Conservation (phyloP, 257 asterid species). For the Jacaranda mimosifolia region DNA sequence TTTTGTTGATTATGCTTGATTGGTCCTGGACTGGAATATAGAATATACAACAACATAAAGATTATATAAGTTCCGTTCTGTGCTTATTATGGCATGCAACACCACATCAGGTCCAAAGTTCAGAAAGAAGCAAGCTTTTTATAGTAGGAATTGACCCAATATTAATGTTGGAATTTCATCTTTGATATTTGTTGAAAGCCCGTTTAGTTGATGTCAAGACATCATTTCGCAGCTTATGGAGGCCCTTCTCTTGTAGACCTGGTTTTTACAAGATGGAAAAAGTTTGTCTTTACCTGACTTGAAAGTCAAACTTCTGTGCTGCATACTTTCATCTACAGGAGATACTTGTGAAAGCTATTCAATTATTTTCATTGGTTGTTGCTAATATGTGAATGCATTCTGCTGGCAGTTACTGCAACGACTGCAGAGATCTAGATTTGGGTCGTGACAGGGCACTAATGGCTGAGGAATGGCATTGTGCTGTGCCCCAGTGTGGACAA, state of each 20-base stretch:
- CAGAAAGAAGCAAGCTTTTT: background rate
- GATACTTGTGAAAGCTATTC: background rate
- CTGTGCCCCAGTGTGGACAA: constrained; percentile 84
- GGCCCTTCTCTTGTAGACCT: background rate
- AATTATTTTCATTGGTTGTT: background rate
- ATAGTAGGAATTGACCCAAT: background rate
- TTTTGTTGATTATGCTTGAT: constrained; percentile 12
- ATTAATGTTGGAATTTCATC: background rate
- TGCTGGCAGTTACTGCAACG: constrained; percentile 86
- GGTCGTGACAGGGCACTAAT: constrained; percentile 67
- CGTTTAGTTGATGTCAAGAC: background rate
- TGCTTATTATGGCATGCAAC: background rate
- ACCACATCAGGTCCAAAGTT: background rate
- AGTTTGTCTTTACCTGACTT: background rate
- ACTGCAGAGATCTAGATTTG: constrained; percentile 89
- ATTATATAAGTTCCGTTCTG: background rate
- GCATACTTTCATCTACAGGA: background rate
- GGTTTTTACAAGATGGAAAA: background rate
- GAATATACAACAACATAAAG: background rate
- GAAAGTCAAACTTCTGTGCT: background rate
- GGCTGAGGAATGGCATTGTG: constrained; percentile 83
- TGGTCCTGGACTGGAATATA: background rate
- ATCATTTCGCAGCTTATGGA: background rate
- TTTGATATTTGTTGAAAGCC: background rate
- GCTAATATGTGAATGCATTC: background rate